These are phyloP conservation scores for Euryodendron excelsum DNA, from an alignment of 148 eudicot genomes.

Conservation along the genomic window DNA sequence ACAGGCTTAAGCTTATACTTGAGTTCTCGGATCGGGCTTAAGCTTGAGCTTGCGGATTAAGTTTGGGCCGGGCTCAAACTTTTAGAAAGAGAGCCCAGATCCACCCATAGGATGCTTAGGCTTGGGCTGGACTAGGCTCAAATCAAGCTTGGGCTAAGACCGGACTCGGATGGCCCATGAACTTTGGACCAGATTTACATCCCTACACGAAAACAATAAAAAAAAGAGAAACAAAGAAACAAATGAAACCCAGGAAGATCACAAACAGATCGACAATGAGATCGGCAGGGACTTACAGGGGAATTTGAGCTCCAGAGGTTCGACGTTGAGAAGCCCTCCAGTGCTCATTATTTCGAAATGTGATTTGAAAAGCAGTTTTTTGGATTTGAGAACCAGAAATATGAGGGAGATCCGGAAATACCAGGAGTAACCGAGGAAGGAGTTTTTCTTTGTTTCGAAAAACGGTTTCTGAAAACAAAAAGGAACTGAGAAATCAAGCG, in stretches of 20 bases:
- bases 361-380: not conserved
- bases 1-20: no score
- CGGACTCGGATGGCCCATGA: no score
- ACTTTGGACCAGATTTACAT: no score
- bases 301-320: slow-evolving; percentile 63
- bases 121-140: no score
- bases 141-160: no score
- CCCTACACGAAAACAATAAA: slow-evolving; percentile 17
- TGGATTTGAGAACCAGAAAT: not conserved
- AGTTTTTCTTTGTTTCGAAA: not conserved
- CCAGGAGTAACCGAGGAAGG: no score
- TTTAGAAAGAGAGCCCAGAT: no score
- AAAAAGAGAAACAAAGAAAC: not conserved
- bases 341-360: slow-evolving; percentile 41
- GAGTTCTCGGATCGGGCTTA: no score
- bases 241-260: slow-evolving; percentile 7
- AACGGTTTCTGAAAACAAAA: not conserved
- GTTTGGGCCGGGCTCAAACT: no score
- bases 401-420: slow-evolving; percentile 8
- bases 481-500: not conserved
- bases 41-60: no score
- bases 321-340: slow-evolving; percentile 65
- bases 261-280: not conserved
- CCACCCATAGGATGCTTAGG: no score
- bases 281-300: slow-evolving; percentile 30